A percentile compares a stretch with the other conserved stretches of the same genome.
phyloP scores from a whole-genome alignment of 176 grass and related monocot species.

The Guadua angustifolia region DNA sequence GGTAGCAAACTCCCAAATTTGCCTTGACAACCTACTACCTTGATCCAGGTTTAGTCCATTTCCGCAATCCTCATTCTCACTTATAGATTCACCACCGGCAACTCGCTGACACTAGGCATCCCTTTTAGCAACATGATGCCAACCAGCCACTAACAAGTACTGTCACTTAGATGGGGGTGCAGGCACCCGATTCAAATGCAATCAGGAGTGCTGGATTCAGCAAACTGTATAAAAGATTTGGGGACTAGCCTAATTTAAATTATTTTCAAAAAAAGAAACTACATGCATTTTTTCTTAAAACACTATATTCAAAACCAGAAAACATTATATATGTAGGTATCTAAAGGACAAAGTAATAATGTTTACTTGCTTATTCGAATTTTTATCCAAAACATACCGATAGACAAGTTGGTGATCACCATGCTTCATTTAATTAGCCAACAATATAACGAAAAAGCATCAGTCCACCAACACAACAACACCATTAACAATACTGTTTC shows the following conservation, averaged over 20 bases:
- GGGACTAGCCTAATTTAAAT: not conserved
- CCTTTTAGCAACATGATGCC: slow-evolving; percentile 7
- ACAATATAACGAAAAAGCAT: not conserved
- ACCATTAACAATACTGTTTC: not conserved
- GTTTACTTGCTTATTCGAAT: not conserved
- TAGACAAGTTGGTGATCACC: not conserved
- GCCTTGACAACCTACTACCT: not conserved
- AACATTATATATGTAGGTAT: no score
- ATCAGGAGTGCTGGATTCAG: not conserved
- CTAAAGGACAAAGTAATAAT: not conserved
- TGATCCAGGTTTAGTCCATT: not conserved
- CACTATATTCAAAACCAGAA: not conserved
- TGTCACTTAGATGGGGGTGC: not conserved
- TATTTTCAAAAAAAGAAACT: not conserved
- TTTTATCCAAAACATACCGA: not conserved
- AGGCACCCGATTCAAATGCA: not conserved
- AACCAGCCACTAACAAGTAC: slow-evolving; percentile 7
- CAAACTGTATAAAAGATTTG: not conserved
- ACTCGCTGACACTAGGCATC: not conserved
- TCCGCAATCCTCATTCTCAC: not conserved
- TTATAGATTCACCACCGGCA: not conserved
- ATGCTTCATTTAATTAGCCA: not conserved
- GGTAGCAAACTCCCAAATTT: not conserved
- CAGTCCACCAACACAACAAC: not conserved
- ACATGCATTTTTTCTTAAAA: not conserved